Evolutionary conservation across 169 alveolate genomes (phyloP), one percentile per base, ranked within the genome.

Genomic region (Prorocentrum cordatum): DNA sequence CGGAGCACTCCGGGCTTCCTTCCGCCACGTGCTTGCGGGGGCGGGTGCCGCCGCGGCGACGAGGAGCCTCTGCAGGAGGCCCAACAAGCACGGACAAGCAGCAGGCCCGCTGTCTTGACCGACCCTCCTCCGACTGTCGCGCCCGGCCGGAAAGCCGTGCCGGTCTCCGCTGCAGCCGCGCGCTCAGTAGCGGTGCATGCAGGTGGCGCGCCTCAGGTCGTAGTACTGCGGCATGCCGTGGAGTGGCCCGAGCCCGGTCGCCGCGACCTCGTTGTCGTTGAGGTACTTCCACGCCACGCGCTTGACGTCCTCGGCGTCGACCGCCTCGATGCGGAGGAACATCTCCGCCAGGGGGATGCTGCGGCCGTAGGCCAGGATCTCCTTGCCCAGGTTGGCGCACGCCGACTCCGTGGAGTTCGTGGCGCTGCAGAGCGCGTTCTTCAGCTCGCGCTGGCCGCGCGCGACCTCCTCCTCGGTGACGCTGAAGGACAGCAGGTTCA

Each of bases 391-490:
- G 54, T n/a, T n/a, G n/a, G n/a, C n/a, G n/a, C n/a, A n/a, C n/a
- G n/a, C n/a, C n/a, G n/a, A n/a, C n/a, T n/a, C n/a, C n/a, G n/a
- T n/a, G n/a, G n/a, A n/a, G n/a, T n/a, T n/a, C n/a, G n/a, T n/a
- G n/a, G n/a, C n/a, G n/a, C n/a, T n/a, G n/a, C n/a, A n/a, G n/a
- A n/a, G n/a, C n/a, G n/a, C n/a, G n/a, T n/a, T n/a, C n/a, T n/a
- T n/a, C n/a, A n/a, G n/a, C n/a, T n/a, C n/a, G n/a, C n/a, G n/a
- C n/a, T n/a, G n/a, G n/a, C n/a, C n/a, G n/a, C n/a, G n/a, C n/a
- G n/a, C n/a, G n/a, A 31, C 88, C 91, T 82, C 91, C 68, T 82
- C 91, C 22, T 82, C 91, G 0, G 91, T 82, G 59, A 82, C 91
- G 20, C 80, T 39, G 80, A 62, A 64, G 58, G 91, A 82, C n/a